These are phyloP conservation scores for Rubus idaeus DNA, from an alignment of 306 rosid species.

Conservation along the genomic window DNA sequence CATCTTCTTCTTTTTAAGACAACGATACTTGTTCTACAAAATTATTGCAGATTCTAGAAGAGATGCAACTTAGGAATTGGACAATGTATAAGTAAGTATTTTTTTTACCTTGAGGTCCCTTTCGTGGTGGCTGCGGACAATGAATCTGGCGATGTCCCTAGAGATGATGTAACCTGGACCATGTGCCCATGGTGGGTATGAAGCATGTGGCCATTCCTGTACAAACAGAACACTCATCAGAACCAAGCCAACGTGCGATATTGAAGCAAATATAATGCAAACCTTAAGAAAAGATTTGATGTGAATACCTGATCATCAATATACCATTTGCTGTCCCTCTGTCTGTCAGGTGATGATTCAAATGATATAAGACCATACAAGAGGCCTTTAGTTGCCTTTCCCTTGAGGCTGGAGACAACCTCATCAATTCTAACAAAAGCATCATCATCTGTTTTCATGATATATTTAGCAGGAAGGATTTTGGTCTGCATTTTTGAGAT, in stretches of 20 bases:
- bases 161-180: conserved; percentile 94
- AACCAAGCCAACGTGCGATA: conserved; percentile 2
- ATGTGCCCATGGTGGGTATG: conserved; percentile 96
- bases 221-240: conserved; percentile 13
- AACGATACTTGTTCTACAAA: neutral
- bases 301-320: conserved; percentile 62
- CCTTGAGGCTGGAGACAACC: conserved; percentile 74
- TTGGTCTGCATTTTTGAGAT: conserved; percentile 62
- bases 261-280: conserved; percentile 1
- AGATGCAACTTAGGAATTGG: neutral
- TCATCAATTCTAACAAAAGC: conserved; percentile 88
- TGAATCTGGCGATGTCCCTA: conserved; percentile 76
- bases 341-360: conserved; percentile 80
- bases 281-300: conserved; percentile 2
- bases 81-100: conserved; percentile 3
- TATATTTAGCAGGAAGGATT: conserved; percentile 71
- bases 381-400: conserved; percentile 57
- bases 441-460: conserved; percentile 97
- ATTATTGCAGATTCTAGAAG: neutral
- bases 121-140: conserved; percentile 62
- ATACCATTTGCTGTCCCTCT: conserved; percentile 84
- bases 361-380: conserved; percentile 82
- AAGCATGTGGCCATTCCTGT: conserved; percentile 85
- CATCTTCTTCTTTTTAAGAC: neutral
- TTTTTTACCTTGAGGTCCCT: conserved; percentile 68